Base-by-base conservation (phyloP, 306 rosid species). In the Lathyrus oleraceus region DNA sequence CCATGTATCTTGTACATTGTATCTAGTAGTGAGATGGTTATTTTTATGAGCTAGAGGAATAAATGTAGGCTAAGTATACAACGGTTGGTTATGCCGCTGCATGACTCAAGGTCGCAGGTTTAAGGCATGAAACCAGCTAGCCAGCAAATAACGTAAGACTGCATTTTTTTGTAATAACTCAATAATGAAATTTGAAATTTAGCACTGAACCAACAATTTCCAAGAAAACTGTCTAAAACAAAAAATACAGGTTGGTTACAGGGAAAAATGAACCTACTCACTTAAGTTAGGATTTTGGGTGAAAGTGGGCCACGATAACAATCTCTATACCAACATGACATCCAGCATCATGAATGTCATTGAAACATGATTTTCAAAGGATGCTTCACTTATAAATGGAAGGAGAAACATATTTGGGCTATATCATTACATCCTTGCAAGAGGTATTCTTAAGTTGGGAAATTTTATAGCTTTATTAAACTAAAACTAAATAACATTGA, bases 401-500 rank as follows among this genome's bases (percentile, higher is more conserved):
- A 63, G 49, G 35, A 45, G 52, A 44, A 62, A 40, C 14, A 42
- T 12, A 71, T 60, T 71, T 30, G n/a, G 61, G 72, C 59, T 51
- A 23, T 35, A 78, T 49, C 58, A 49, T 12, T 72, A 19, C 58
- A 61, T 36, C 69, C 75, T 75, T 56, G 30, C 57, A 60, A 64
- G 32, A 57, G 69, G 67, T 23, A 64, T 32, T 39, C 58, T 38
- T 17, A 21, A 28, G 35, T 64, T 36, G 52, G 25, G 42, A 56
- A 63, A 69, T 38, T 47, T 13, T 21, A 60, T 35, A 71, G 62
- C 56, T 39, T 44, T 42, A 28, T 13, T 23, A 19, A 78, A 15
- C 16, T 65, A 19, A 32, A 66, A 71, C 16, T 44, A 76, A 27
- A 63, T 64, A 72, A n/a, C 52, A 71, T 53, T n/a, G 28, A 81